Base-by-base conservation (phyloP, 768 basidiomycete genomes). In the Tephrocybe sp. region DNA sequence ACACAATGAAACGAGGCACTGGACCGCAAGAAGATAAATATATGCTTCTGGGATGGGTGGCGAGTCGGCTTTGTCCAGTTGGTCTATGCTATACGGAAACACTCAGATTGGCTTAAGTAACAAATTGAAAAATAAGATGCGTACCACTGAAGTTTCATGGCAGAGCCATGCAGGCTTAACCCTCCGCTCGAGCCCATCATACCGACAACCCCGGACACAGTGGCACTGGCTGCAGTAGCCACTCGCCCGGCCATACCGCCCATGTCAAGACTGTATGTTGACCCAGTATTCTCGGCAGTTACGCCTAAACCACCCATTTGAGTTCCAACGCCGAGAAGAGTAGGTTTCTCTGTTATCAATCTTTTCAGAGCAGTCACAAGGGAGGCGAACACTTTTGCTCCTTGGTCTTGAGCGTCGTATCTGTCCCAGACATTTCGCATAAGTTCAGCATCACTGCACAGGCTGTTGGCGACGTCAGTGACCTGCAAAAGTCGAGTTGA, bases 41-140 rank as follows among this genome's bases (percentile, higher is more conserved):
- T 99, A 98, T 3, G 89, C 78, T 52, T 99, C 97, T 0, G 97
- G 96, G 47, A 98, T 94, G 0, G 83, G 76, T 0, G 97, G 97
- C 0, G 94, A 84, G 59, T 99, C 97, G 0, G 92, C 89, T 67
- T 99, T 99, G 72, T 99, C 96, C 11, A 98, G 82, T 66, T 98
- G 97, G 65, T 99, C 96, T 59, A 99, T 98, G 65, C 95, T 97
- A 60, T 4, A 34, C 20, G 14, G 45, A 20, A 31, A 17, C 11
- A 19, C 10, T n/a, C 30, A 33, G 3, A 30, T 38, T 5, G 26
- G 44, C 45, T 45, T 39, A 49, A 35, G 34, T 49, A 52, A 32
- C 39, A 34, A 30, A 31, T 35, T 30, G 14, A 36, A 10, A 17
- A 4, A 72, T n/a, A 7, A 26, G 26, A 26, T 7, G 7, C 83